Conservation (phyloP, 768 basidiomycete species). For the Collybiopsis luxurians region DNA sequence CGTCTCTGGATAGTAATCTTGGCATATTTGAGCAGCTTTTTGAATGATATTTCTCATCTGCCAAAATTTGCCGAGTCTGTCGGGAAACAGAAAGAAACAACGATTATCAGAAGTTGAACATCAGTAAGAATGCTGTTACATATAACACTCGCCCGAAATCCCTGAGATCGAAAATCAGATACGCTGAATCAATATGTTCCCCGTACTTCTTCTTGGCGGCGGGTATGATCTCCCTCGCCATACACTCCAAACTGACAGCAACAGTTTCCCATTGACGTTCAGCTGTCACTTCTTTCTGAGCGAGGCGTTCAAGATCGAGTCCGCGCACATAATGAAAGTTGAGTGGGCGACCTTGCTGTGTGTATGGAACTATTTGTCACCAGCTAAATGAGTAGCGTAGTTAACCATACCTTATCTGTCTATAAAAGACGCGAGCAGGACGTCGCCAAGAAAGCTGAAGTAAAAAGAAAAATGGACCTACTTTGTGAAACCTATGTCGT, state of each 20-base stretch:
- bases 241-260: slow-evolving; percentile 62
- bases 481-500: slow-evolving; percentile 63
- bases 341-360: slow-evolving; percentile 66
- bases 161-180: slow-evolving; percentile 69
- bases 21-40: slow-evolving; percentile 67
- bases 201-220: slow-evolving; percentile 58
- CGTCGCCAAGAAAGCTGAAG: too few species aligned
- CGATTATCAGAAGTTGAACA: too few species aligned
- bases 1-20: slow-evolving; percentile 80
- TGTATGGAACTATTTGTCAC: neutral
- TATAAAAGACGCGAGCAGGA: slow-evolving; percentile 18
- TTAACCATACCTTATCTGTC: slow-evolving; percentile 62
- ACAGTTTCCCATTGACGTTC: slow-evolving; percentile 63
- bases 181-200: slow-evolving; percentile 43
- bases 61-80: slow-evolving; percentile 69
- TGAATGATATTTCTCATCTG: slow-evolving; percentile 66
- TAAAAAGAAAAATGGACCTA: slow-evolving; percentile 21
- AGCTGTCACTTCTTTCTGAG: slow-evolving; percentile 49
- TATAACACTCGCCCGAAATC: slow-evolving; percentile 59
- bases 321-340: slow-evolving; percentile 65
- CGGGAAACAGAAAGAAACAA: neutral
- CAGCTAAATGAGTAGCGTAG: neutral
- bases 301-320: slow-evolving; percentile 55
- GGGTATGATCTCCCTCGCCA: slow-evolving; percentile 65
- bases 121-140: too few species aligned